These are phyloP conservation scores for Moelleriella libera DNA, from an alignment of 2,329 filamentous ascomycete genomes.

Conservation along the genomic window DNA sequence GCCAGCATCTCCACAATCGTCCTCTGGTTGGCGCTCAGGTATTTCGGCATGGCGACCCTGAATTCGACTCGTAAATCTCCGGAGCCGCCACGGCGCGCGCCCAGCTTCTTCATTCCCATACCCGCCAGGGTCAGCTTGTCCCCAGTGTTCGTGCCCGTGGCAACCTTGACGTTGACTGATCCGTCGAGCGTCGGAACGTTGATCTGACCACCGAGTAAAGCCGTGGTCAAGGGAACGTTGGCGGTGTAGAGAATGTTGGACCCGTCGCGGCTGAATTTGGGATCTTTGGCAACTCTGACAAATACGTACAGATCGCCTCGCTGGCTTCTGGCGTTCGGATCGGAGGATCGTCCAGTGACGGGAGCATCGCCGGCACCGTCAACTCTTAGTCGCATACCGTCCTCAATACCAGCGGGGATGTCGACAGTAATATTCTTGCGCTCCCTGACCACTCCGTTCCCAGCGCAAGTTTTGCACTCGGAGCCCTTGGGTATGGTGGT, in stretches of 20 bases:
- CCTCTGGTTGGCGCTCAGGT: constrained; percentile 77
- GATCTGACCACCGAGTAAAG: constrained; percentile 80
- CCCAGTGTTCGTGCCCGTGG: constrained; percentile 81
- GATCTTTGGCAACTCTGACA: constrained; percentile 77
- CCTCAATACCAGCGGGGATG: constrained; percentile 89
- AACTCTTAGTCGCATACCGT: constrained; percentile 84
- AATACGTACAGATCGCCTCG: constrained; percentile 85
- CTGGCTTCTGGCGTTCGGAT: constrained; percentile 48
- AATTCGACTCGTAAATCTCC: constrained; percentile 92
- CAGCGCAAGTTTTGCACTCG: constrained; percentile 67
- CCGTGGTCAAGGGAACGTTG: constrained; percentile 81
- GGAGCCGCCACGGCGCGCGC: constrained; percentile 47
- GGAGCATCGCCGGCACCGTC: constrained; percentile 80
- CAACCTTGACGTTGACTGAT: constrained; percentile 79
- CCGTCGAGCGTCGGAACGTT: constrained; percentile 81
- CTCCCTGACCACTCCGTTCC: constrained; percentile 74
- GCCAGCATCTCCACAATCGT: constrained; percentile 92
- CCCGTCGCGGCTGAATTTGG: constrained; percentile 76
- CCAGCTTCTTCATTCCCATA: constrained; percentile 86
- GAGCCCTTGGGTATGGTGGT: constrained; percentile 61
- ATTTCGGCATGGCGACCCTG: constrained; percentile 91
- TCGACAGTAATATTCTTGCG: constrained; percentile 75
- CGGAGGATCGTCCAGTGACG: constrained; percentile 54
- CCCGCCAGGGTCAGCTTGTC: constrained; percentile 80
- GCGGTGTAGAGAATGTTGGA: constrained; percentile 90